These are phyloP conservation scores for Trichopus zeylanicus DNA, from an alignment of 116 monocot genomes.

Conservation along the genomic window DNA sequence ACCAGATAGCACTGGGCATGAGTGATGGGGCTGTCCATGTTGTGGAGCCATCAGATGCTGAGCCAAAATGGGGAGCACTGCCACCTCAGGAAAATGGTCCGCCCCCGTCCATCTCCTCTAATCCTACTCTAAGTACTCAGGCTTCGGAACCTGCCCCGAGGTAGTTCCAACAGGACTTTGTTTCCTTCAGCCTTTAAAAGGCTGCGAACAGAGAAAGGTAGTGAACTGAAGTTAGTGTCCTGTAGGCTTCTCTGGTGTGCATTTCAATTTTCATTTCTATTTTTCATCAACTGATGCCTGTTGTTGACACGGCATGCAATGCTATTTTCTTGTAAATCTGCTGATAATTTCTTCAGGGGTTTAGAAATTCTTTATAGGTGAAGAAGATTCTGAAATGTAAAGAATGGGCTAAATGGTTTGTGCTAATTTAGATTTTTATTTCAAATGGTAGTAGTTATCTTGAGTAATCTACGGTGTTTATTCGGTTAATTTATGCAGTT, in stretches of 20 bases:
- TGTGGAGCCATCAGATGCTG: constrained; percentile 70
- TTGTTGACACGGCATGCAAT: neutral
- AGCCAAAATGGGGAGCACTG: constrained; percentile 74
- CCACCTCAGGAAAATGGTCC: constrained; percentile 75
- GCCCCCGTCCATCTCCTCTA: constrained; percentile 5
- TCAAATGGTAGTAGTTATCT: neutral
- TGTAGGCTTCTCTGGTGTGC: neutral
- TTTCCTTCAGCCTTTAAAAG: no score
- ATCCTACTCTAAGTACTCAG: constrained; percentile 1
- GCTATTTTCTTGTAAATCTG: neutral
- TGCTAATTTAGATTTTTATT: neutral
- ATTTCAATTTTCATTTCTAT: neutral
- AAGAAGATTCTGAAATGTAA: neutral
- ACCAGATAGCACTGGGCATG: constrained; percentile 84
- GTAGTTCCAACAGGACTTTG: neutral
- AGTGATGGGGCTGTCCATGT: constrained; percentile 81
- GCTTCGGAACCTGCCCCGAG: constrained; percentile 4
- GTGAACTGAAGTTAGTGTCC: no score
- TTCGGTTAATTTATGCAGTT: no score
- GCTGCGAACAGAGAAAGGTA: neutral
- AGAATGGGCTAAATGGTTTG: neutral
- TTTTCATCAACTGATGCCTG: neutral
- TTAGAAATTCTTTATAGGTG: neutral
- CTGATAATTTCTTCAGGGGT: neutral
- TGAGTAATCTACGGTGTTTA: no score